These are phyloP conservation scores for Dittrichia graveolens DNA, from an alignment of 129 eudicot species.

Conservation along the genomic window DNA sequence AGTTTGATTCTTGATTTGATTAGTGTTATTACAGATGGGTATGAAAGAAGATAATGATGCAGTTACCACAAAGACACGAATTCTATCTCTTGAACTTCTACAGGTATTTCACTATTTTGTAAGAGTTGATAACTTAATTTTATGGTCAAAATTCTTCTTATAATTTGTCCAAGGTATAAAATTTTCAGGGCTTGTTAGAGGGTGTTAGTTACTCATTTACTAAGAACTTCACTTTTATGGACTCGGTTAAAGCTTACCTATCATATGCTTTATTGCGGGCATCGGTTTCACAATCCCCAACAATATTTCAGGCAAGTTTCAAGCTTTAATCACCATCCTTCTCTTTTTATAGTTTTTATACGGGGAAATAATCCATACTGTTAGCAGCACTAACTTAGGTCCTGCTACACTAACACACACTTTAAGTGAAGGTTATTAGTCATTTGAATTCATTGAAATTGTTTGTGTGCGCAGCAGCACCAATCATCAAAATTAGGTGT, in stretches of 20 bases:
- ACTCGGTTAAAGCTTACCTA: slow-evolving; percentile 86
- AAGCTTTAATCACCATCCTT: slow-evolving; percentile 21
- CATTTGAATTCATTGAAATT: no score
- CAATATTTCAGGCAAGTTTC: slow-evolving; percentile 67
- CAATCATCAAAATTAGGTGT: no score
- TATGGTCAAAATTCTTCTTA: slow-evolving; percentile 16
- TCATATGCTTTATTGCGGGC: slow-evolving; percentile 84
- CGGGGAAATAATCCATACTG: no score
- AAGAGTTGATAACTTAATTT: slow-evolving; percentile 27
- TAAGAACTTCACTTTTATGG: slow-evolving; percentile 75
- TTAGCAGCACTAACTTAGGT: no score
- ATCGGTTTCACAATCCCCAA: slow-evolving; percentile 65
- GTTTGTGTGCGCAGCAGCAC: no score
- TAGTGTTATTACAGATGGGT: slow-evolving; percentile 67
- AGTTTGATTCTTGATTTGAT: slow-evolving; percentile 9
- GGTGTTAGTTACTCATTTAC: slow-evolving; percentile 82
- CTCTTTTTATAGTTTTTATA: not conserved
- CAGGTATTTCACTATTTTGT: slow-evolving; percentile 52
- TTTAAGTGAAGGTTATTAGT: no score
- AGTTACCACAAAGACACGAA: slow-evolving; percentile 71
- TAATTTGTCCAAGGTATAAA: not conserved
- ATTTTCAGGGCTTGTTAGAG: slow-evolving; percentile 72
- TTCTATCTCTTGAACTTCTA: slow-evolving; percentile 86
- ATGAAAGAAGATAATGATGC: slow-evolving; percentile 96
- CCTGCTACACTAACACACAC: no score